Conservation (phyloP, 2,329 filamentous ascomycete species). For the Microthyrium microscopicum region DNA sequence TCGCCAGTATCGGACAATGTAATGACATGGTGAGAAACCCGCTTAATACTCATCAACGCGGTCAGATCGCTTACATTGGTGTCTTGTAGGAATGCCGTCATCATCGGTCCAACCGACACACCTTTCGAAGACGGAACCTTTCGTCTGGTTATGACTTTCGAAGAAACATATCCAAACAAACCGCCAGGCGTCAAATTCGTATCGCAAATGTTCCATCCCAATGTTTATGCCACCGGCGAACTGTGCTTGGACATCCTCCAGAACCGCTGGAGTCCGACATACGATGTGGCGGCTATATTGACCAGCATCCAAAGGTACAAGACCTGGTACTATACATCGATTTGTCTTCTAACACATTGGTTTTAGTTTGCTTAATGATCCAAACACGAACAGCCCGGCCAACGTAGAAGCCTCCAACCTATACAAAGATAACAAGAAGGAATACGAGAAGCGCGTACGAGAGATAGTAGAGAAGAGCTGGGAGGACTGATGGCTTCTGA, state of each 20-base stretch:
- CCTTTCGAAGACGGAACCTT: slow-evolving; percentile 98
- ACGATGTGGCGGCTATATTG: slow-evolving; percentile 91
- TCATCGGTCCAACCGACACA: slow-evolving; percentile 91
- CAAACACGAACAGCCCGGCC: slow-evolving; percentile 93
- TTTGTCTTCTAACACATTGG: background rate
- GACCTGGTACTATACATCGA: background rate
- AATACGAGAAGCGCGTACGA: slow-evolving; percentile 86
- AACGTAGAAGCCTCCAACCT: slow-evolving; percentile 97
- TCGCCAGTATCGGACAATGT: slow-evolving; percentile 93
- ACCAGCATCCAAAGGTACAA: slow-evolving; percentile 90
- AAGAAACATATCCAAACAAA: slow-evolving; percentile 98
- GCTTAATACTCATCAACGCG: background rate
- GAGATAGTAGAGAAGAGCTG: slow-evolving; percentile 99
- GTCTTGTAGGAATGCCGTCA: slow-evolving; percentile 98
- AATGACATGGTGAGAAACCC: slow-evolving; percentile 65
- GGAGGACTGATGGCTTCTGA: slow-evolving; percentile 51
- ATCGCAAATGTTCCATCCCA: slow-evolving; percentile 97
- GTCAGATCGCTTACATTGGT: slow-evolving; percentile 14
- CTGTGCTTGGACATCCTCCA: slow-evolving; percentile 93
- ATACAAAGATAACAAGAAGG: slow-evolving; percentile 94
- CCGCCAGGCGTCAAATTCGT: slow-evolving; percentile 97
- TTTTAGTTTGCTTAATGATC: slow-evolving; percentile 77
- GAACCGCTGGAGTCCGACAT: slow-evolving; percentile 96
- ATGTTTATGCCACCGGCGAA: slow-evolving; percentile 94
- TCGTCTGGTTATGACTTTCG: slow-evolving; percentile 94